Conservation (phyloP, 2,329 filamentous ascomycete species). For the Fusarium decemcellulare region DNA sequence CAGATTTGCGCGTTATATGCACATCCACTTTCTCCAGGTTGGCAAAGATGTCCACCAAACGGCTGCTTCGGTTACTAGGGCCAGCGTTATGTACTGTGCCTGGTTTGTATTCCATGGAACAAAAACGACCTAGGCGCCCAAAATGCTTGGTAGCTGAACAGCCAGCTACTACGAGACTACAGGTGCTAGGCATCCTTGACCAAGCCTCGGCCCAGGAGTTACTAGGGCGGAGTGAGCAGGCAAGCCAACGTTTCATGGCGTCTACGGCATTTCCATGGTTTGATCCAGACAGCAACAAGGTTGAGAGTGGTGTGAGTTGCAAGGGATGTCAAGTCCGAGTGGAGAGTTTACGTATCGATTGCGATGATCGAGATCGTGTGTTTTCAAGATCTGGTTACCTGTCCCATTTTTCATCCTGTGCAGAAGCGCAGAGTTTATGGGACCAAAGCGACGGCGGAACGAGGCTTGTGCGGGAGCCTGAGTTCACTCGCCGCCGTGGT, state of each 20-base stretch:
- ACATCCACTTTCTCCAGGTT: neutral
- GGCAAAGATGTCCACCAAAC: neutral
- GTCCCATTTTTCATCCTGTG: conserved; percentile 9
- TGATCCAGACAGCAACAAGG: neutral
- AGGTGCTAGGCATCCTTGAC: neutral
- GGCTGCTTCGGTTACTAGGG: neutral
- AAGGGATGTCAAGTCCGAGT: conserved; percentile 29
- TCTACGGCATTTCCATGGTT: conserved; percentile 19
- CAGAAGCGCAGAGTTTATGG: conserved; percentile 11
- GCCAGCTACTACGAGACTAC: neutral
- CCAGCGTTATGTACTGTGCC: neutral
- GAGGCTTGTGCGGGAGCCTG: conserved; percentile 1
- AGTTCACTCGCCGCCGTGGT: conserved; percentile 11
- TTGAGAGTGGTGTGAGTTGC: conserved; percentile 19
- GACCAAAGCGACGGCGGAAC: conserved; percentile 3
- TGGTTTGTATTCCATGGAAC: neutral
- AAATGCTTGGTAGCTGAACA: neutral
- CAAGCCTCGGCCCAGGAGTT: neutral
- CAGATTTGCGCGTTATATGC: conserved; percentile 5
- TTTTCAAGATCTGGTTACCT: conserved; percentile 13
- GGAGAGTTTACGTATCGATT: neutral
- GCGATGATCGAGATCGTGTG: conserved; percentile 23
- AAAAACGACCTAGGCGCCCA: neutral
- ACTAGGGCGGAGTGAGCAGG: neutral
- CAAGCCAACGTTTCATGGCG: conserved; percentile 22